phyloP scores from a whole-genome alignment of 352 stramenopile genomes.

The Phytophthora megakarya region DNA sequence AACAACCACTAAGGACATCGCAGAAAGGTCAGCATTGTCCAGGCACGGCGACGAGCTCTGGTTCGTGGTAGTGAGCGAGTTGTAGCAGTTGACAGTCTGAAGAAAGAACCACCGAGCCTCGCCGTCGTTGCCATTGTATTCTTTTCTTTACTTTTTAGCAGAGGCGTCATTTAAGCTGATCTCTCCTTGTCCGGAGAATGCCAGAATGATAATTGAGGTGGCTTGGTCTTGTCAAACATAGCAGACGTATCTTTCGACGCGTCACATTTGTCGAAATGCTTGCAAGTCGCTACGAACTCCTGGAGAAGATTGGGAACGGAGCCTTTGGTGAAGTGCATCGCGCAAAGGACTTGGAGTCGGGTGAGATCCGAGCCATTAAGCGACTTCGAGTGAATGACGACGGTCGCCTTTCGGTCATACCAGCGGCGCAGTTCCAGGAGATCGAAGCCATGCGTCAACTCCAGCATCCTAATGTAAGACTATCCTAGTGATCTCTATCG shows the following conservation, averaged over 20 bases:
- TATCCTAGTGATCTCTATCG: too few species aligned
- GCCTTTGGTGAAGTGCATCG: slow-evolving; percentile 74
- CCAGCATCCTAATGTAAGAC: slow-evolving; percentile 62
- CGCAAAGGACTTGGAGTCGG: slow-evolving; percentile 46
- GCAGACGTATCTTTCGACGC: slow-evolving; percentile 7
- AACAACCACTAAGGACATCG: slow-evolving; percentile 85
- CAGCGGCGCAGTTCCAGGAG: slow-evolving; percentile 70
- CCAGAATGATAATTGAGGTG: slow-evolving; percentile 31
- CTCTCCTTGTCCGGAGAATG: slow-evolving; percentile 9
- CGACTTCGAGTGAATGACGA: slow-evolving; percentile 58
- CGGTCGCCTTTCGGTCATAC: slow-evolving; percentile 49
- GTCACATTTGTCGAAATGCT: slow-evolving; percentile 31
- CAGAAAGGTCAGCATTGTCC: slow-evolving; percentile 24
- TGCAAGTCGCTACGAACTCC: slow-evolving; percentile 56
- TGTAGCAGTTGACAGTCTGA: slow-evolving; percentile 24
- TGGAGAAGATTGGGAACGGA: slow-evolving; percentile 70
- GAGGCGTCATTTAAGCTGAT: slow-evolving; percentile 28
- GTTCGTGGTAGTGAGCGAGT: slow-evolving; percentile 21
- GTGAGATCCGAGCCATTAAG: slow-evolving; percentile 62
- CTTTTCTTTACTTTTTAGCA: slow-evolving; percentile 28
- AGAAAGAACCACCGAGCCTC: slow-evolving; percentile 24
- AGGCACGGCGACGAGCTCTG: slow-evolving; percentile 13
- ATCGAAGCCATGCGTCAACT: slow-evolving; percentile 79
- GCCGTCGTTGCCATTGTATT: slow-evolving; percentile 35
- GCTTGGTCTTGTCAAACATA: slow-evolving; percentile 14